Evolutionary conservation across 305 asterid species (phyloP), one percentile per base, ranked within the genome.

Genomic region (Fraxinus ornus): DNA sequence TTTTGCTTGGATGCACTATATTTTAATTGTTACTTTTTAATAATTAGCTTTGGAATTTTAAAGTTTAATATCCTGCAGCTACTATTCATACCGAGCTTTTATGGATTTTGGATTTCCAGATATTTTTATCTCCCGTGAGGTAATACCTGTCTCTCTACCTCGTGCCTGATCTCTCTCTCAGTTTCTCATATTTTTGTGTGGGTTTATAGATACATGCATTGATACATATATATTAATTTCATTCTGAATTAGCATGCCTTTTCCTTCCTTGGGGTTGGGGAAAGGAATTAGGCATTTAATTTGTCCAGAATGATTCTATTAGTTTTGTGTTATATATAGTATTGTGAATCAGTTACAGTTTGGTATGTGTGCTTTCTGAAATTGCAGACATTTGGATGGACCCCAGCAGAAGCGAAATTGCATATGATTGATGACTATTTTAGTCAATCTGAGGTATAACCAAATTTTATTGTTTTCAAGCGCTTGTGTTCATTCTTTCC

Each of bases 111-210:
- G 98, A 85, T 93, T 92, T 85, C 97, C 97, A 19, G 97, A 95
- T 82, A 84, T 95, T 83, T 95, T 95, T 88, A 85, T 94, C 87
- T 95, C 99, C 72, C 98, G 99, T 80, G 99, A 94, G 99, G 99
- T 95, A 88, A 83, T 12, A 72, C 36, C 55, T 28, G 80, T 36
- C 57, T 32, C 60, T 77, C 74, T 70, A 21, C 19, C 70, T 24
- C 39, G 15, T 12, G 19, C 21, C 22, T 19, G 37, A 17, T 60
- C 52, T 49, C 68, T 39, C n/a, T 28, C 37, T 35, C 36, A 37
- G 28, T 57, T 70, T 28, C 73, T 19, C 32, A 41, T 26, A 33
- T 80, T 64, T 80, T 26, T 81, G 26, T 68, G 12, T 64, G n/a
- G 32, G 73, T 22, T 7, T 24, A 24, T 3, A 19, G 28, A 57